Base-by-base conservation (phyloP, 2,329 filamentous ascomycete species). In the Penicillium sp. region DNA sequence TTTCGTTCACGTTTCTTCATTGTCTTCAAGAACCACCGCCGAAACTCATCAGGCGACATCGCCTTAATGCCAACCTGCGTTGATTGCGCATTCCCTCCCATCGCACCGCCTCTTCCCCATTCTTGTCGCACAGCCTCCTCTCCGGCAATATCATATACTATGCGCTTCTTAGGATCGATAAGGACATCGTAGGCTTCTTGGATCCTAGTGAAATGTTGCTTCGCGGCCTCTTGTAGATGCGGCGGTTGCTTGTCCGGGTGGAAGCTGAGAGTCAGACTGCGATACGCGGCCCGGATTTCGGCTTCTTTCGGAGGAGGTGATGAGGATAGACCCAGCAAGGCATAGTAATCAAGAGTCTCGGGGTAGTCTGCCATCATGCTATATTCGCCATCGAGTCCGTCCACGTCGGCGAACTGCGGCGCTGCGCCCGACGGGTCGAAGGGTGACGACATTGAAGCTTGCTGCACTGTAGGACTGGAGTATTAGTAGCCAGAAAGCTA, bases 231-330 rank as follows among this genome's bases (percentile, higher is more conserved):
- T 31, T 61, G 66, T 27, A 68, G 55, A 32, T 70, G 60, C 29
- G 60, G 40, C 4, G 70, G 70, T 44, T 74, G 71, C 51, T 73
- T 73, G 53, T 74, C 71, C 14, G 71, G 71, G 41, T 74, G 71
- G 46, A 74, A 73, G 51, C 66, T 71, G 20, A 72, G 62, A 7
- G 67, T 69, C 44, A 73, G 54, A 24, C 58, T 68, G 40, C 67
- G 68, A 53, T 72, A 73, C n/a, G 71, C 71, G 32, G 69, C 66
- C 22, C 70, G 69, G 41, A 74, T 69, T 35, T 71, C 62, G 22
- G 68, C 51, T 6, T 70, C 67, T 26, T 64, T 67, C 1, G 70
- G 70, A 1, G 69, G 60, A n/a, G 69, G 70, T 4, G 63, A 51
- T 42, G 63, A 63, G 9, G 68, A 52, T 11, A 74, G 63, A 6